A percentile compares a stretch with the other conserved stretches of the same genome.
Evolutionary conservation across 768 basidiomycete genomes (phyloP).

Genomic region (Mycena pura): DNA sequence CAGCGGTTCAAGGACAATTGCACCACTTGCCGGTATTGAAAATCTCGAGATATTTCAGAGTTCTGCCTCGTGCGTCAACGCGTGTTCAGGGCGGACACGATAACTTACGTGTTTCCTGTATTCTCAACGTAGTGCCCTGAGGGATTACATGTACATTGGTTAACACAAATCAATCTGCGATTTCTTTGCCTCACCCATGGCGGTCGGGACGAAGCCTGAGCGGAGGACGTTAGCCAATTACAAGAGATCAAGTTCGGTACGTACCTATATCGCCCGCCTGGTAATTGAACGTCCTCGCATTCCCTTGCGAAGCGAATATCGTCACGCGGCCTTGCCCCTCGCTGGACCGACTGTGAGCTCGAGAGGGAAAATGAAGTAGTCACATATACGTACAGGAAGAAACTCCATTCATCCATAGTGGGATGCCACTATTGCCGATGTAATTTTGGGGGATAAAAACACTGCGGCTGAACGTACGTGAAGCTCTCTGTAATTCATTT

Average conservation of each 20-base stretch:
- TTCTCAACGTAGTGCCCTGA: constrained; percentile 63
- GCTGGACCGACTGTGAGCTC: constrained; percentile 36
- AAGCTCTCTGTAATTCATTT: constrained; percentile 49
- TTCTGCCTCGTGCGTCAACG: constrained; percentile 22
- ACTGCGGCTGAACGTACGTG: constrained; percentile 46
- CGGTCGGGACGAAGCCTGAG: constrained; percentile 61
- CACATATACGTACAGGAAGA: constrained; percentile 53
- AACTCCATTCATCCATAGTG: constrained; percentile 69
- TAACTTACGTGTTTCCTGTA: constrained; percentile 47
- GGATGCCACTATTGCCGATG: constrained; percentile 65
- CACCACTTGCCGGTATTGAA: constrained; percentile 49
- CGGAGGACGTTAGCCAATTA: not conserved
- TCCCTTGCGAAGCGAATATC: constrained; percentile 58
- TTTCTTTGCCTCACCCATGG: constrained; percentile 48
- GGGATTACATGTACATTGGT: too few relatives aligned
- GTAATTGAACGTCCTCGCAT: constrained; percentile 66
- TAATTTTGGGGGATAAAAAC: not conserved
- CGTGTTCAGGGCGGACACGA: too few relatives aligned
- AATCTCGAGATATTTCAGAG: constrained; percentile 55
- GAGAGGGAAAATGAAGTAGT: constrained; percentile 2
- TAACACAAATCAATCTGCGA: not conserved
- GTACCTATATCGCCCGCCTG: constrained; percentile 66
- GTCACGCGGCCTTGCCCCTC: constrained; percentile 62
- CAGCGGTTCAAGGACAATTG: not conserved
- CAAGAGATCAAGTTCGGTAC: constrained; percentile 10